Evolutionary conservation across 768 basidiomycete genomes (phyloP), one percentile per base, ranked within the genome.

Genomic region (Heimioporus sp.): DNA sequence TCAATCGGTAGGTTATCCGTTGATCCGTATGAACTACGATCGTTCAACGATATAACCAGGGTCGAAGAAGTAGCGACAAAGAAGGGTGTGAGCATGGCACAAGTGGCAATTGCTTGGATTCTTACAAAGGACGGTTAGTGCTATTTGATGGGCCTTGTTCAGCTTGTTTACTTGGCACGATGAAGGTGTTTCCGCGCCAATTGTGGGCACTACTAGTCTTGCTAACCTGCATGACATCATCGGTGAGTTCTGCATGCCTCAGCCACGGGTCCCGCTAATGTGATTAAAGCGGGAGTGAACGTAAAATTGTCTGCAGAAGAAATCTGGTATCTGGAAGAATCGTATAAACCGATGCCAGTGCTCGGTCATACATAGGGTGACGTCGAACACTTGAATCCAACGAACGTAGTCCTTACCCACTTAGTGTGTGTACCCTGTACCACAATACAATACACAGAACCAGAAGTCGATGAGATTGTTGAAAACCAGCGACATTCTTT

Each of bases 291-390:
- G 46, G 65, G 64, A 1, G 62, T 78, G 39, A 64, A 79, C 34
- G 55, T 82, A 42, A 64, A 73, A 40, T 66, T 83, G 52, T 74
- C 73, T 0, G 63, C 65, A 15, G 82, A 81, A 21, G 82, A 83
- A 54, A 66, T 77, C 35, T 67, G 72, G 49, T 72, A 69, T 41
- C 67, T 83, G 45, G 73, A 74, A 43, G 73, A 77, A 55, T 64
- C 67, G 1, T 83, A 82, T 63, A 53, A 50, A 40, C 72, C 80
- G 5, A 68, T 68, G 54, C 38, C 65, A 11, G 65, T 78, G 20
- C 55, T 76, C 7, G 76, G 78, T n/a, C 74, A 77, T 37, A 38
- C 50, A 15, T 67, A 57, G 24, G 24, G 24, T 28, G 24, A 28
- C 24, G 24, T 28, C 24, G 24, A 28, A 28, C 24, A 28, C 24